Percentiles rank a stretch among this genome's conserved stretches.
Evolutionary conservation across 768 basidiomycete genomes (phyloP).

Genomic region (Auriscalpium microsporum): DNA sequence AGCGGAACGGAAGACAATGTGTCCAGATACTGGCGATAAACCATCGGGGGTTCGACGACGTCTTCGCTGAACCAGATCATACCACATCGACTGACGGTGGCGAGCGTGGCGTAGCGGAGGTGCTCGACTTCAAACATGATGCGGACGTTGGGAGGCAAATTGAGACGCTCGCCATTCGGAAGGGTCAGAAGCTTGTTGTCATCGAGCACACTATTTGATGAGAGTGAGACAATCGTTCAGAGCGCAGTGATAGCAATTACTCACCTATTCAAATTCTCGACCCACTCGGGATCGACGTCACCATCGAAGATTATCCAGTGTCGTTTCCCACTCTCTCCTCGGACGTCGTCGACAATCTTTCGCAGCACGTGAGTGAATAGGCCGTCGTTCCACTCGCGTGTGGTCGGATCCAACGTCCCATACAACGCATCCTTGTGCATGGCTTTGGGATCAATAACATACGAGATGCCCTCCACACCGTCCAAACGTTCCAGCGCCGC

Average conservation of each 20-base stretch:
- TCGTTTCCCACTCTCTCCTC: slow-evolving; percentile 91
- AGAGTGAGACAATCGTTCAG: slow-evolving; percentile 1
- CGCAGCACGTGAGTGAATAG: slow-evolving; percentile 95
- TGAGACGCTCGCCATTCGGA: slow-evolving; percentile 96
- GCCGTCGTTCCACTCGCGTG: slow-evolving; percentile 98
- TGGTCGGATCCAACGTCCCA: slow-evolving; percentile 93
- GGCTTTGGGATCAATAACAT: slow-evolving; percentile 98
- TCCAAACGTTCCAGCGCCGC: slow-evolving; percentile 86
- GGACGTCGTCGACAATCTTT: slow-evolving; percentile 97
- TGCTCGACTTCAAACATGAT: slow-evolving; percentile 99
- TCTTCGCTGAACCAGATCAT: slow-evolving; percentile 99
- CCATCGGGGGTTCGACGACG: slow-evolving; percentile 84
- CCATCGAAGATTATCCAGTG: slow-evolving; percentile 99
- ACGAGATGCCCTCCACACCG: slow-evolving; percentile 84
- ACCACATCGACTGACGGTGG: slow-evolving; percentile 98
- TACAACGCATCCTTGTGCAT: slow-evolving; percentile 98
- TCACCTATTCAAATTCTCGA: slow-evolving; percentile 97
- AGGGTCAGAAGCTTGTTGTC: slow-evolving; percentile 97
- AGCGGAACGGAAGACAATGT: slow-evolving; percentile 67
- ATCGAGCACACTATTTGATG: slow-evolving; percentile 73
- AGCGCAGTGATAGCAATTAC: slow-evolving; percentile 15
- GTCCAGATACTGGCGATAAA: slow-evolving; percentile 81
- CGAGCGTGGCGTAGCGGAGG: slow-evolving; percentile 91
- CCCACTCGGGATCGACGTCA: slow-evolving; percentile 99
- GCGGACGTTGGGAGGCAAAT: slow-evolving; percentile 91